Conservation (phyloP, 73 alveolate genomes). For the Tetrahymena malaccensis region DNA sequence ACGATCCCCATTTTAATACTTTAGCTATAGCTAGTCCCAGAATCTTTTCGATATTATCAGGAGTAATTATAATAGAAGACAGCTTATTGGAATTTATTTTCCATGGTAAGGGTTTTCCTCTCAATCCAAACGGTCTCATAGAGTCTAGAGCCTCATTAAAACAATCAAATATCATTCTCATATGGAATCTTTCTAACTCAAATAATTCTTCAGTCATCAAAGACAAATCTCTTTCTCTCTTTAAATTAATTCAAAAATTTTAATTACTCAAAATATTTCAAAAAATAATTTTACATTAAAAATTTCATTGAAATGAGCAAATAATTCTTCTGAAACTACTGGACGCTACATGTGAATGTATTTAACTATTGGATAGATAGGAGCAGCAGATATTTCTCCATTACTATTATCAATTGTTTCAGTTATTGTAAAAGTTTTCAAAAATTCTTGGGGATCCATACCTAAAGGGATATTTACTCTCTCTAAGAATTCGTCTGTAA, state of each 20-base stretch:
- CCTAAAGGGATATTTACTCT: slow-evolving; percentile 31
- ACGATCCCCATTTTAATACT: slow-evolving; percentile 43
- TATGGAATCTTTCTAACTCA: slow-evolving; percentile 19
- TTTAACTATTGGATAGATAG: slow-evolving; percentile 21
- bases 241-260: neutral
- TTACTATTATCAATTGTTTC: slow-evolving; percentile 9
- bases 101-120: slow-evolving; percentile 55
- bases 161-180: slow-evolving; percentile 47
- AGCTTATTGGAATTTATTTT: slow-evolving; percentile 19
- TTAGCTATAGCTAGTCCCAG: slow-evolving; percentile 23
- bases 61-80: slow-evolving; percentile 13
- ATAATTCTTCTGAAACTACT: slow-evolving; percentile 25
- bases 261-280: neutral
- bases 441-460: slow-evolving; percentile 12
- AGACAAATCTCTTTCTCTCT: slow-evolving; percentile 1
- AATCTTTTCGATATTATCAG: slow-evolving; percentile 18
- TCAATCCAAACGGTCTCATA: slow-evolving; percentile 45
- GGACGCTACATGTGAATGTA: slow-evolving; percentile 27
- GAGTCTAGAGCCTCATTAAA: slow-evolving; percentile 46
- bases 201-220: slow-evolving; percentile 6
- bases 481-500: neutral
- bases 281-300: neutral
- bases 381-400: slow-evolving; percentile 31
- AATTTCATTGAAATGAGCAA: slow-evolving; percentile 9
- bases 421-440: slow-evolving; percentile 23